phyloP scores from a whole-genome alignment of 345 rosid genomes.

The Ceriops decandra region DNA sequence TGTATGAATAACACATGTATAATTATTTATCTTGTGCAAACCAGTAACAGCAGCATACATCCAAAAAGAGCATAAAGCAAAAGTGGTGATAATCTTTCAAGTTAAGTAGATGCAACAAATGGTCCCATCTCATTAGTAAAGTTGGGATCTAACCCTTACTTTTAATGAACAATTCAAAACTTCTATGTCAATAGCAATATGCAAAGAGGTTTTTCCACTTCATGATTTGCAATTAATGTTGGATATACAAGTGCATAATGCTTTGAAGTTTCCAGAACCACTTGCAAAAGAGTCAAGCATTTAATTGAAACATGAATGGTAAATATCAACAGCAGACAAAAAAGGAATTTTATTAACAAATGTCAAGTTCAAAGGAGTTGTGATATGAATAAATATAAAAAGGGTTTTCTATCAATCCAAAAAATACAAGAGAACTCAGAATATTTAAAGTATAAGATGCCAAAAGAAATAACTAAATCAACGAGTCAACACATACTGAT shows the following conservation, averaged over 20 bases:
- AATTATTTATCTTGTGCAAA: background rate
- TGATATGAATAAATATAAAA: background rate
- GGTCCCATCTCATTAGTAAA: slow-evolving; percentile 53
- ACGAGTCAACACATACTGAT: slow-evolving; percentile 56
- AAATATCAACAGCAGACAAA: too few species aligned
- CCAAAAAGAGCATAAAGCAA: background rate
- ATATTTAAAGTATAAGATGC: background rate
- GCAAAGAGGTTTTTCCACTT: slow-evolving; percentile 30
- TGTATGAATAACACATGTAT: too few species aligned
- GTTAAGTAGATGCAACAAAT: background rate
- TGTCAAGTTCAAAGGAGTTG: background rate
- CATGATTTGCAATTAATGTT: background rate
- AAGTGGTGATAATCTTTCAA: background rate
- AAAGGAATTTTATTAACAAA: too few species aligned
- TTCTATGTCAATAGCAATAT: slow-evolving; percentile 30
- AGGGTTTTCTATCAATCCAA: background rate
- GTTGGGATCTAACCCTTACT: slow-evolving; percentile 85
- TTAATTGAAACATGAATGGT: background rate
- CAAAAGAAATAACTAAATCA: slow-evolving; percentile 57
- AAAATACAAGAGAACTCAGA: too few species aligned
- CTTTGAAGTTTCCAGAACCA: background rate
- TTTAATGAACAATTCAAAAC: slow-evolving; percentile 61
- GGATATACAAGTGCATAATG: background rate
- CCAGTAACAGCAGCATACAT: background rate
- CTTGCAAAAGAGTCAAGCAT: background rate